phyloP scores from a whole-genome alignment of 805 yeast species.

The Suhomyces xylopsoci region DNA sequence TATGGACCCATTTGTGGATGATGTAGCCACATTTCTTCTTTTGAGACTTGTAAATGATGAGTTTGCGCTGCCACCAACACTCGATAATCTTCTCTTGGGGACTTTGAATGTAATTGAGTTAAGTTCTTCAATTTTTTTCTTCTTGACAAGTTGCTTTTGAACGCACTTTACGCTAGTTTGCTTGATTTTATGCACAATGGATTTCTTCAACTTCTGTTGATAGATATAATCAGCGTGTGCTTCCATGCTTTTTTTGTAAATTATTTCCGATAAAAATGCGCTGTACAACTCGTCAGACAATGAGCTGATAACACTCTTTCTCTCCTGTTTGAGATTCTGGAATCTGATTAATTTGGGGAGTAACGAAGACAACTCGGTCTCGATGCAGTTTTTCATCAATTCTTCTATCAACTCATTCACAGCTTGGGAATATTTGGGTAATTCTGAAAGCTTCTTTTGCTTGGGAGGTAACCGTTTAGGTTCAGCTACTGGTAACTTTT shows the following conservation, averaged over 20 bases:
- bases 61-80: slow-evolving; percentile 1
- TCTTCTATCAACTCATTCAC: slow-evolving; percentile 18
- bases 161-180: slow-evolving; percentile 19
- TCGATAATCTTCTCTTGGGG: slow-evolving; percentile 19
- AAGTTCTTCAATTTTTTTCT: slow-evolving; percentile 34
- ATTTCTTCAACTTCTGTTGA: slow-evolving; percentile 26
- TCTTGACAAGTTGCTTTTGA: slow-evolving; percentile 22
- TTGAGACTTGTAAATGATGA: slow-evolving; percentile 12
- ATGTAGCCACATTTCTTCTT: slow-evolving; percentile 9
- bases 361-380: slow-evolving; percentile 20
- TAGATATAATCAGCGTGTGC: slow-evolving; percentile 45
- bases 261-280: slow-evolving; percentile 61
- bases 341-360: slow-evolving; percentile 23
- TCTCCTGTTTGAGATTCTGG: slow-evolving; percentile 20
- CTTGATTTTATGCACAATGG: slow-evolving; percentile 29
- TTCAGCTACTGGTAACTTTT: not conserved
- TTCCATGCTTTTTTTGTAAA: slow-evolving; percentile 42
- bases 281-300: slow-evolving; percentile 51
- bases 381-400: not conserved
- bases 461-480: not conserved
- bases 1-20: slow-evolving; percentile 10
- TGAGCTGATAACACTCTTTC: slow-evolving; percentile 25
- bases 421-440: slow-evolving; percentile 27
- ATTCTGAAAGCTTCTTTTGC: slow-evolving; percentile 21
- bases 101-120: slow-evolving; percentile 21